These are phyloP conservation scores for Euptelea pleiosperma DNA, from an alignment of 164 flowering plant species.

Conservation along the genomic window DNA sequence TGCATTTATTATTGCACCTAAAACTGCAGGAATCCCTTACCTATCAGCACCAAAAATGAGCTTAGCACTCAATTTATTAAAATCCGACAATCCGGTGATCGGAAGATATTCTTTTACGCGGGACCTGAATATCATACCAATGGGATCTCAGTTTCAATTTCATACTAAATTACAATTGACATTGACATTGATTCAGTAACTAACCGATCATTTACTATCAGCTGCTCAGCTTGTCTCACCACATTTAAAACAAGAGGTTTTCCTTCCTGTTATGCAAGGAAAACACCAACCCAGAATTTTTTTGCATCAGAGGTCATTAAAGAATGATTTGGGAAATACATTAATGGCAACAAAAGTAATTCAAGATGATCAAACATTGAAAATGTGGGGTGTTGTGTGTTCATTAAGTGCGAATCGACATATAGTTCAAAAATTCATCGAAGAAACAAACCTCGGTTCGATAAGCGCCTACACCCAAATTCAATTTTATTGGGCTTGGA, in stretches of 20 bases:
- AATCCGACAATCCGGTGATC: constrained; percentile 80
- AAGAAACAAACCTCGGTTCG: constrained; percentile 72
- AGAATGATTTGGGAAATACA: neutral
- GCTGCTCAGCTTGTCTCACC: constrained; percentile 80
- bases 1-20: too few relatives aligned
- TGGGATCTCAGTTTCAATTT: neutral
- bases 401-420: too few relatives aligned
- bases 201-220: constrained; percentile 63
- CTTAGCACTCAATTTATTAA: constrained; percentile 91
- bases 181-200: neutral
- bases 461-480: constrained; percentile 98
- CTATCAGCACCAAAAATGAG: constrained; percentile 96
- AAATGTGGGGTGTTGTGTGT: too few relatives aligned
- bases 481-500: constrained; percentile 79
- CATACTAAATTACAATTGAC: too few relatives aligned
- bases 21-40: constrained; percentile 25
- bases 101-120: constrained; percentile 90
- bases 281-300: neutral
- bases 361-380: too few relatives aligned
- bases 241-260: constrained; percentile 94
- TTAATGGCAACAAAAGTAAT: too few relatives aligned
- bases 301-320: neutral
- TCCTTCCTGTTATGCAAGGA: constrained; percentile 64
- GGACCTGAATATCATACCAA: constrained; percentile 38
- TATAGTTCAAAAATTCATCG: neutral